Conservation (phyloP, 2,329 filamentous ascomycete species). For the Trichoderma sp. region DNA sequence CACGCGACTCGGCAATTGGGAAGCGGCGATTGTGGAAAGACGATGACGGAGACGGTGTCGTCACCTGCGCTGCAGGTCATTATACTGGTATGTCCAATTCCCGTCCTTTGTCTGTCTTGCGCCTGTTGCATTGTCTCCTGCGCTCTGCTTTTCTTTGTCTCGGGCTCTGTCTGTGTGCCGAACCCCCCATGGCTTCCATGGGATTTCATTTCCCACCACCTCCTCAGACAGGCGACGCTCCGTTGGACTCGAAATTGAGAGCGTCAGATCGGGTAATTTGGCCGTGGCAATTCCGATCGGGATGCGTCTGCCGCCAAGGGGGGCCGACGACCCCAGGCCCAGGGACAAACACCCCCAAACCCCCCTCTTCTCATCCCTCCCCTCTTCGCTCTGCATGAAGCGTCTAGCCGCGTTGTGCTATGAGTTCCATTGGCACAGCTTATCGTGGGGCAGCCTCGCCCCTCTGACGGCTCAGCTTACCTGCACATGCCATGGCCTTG, state of each 20-base stretch:
- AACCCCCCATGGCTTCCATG: neutral
- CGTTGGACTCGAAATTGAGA: conserved; percentile 14
- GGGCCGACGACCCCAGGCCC: conserved; percentile 23
- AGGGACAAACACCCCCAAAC: conserved; percentile 12
- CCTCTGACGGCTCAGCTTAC: conserved; percentile 15
- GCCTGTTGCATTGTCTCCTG: neutral
- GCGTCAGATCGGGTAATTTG: conserved; percentile 27
- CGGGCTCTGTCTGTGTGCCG: neutral
- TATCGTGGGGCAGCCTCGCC: conserved; percentile 19
- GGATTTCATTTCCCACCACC: conserved; percentile 1
- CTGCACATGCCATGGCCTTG: conserved; percentile 3
- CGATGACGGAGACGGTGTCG: conserved; percentile 34
- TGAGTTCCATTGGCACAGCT: conserved; percentile 21
- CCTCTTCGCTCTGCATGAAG: conserved; percentile 16
- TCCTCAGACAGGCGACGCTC: conserved; percentile 10
- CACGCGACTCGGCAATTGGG: conserved; percentile 7
- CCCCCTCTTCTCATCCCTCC: conserved; percentile 3
- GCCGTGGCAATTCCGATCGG: conserved; percentile 27
- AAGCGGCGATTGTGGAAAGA: neutral
- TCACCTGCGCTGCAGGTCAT: conserved; percentile 70
- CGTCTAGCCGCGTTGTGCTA: conserved; percentile 19
- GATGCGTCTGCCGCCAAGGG: conserved; percentile 27
- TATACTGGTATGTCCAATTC: conserved; percentile 64
- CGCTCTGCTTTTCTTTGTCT: neutral
- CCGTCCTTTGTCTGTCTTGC: neutral